Evolutionary conservation across 768 basidiomycete genomes (phyloP), one percentile per base, ranked within the genome.

Genomic region (Phlebiopsis flavidoalba): DNA sequence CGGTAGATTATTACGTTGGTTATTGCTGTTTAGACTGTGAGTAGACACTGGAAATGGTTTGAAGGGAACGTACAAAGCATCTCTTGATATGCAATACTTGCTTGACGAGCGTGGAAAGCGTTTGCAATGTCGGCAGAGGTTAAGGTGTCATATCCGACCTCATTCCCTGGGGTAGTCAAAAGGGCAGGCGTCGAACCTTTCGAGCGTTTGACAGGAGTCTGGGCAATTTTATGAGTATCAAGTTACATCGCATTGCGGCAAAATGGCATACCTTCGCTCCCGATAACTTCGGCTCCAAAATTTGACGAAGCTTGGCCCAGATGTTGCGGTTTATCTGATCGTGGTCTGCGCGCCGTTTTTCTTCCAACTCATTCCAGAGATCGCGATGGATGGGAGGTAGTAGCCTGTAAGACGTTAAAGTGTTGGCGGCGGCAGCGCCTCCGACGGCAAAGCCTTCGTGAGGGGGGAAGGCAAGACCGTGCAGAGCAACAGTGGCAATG

Each of bases 281-380:
- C 35, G 60, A 58, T n/a, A 84, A 62, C 74, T 87, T 92, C n/a
- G 76, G 70, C 56, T 83, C 81, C n/a, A 89, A 69, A 19, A 96
- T 83, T 15, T 70, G 73, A 60, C 81, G 79, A 53, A 96, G 71
- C 59, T 81, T 86, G 6, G 78, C 79, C 93, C 97, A 95, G 11
- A 86, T 73, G 8, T 71, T 73, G 33, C 91, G 77, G 69, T 95
- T 95, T 19, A 76, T 79, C 19, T 69, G 70, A 61, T 93, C 86
- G 58, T 89, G 86, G 35, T 76, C 76, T 6, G 67, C 61, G 66
- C 87, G 90, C 65, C 91, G 80, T 26, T 76, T 74, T 3, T 65
- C 70, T 67, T 95, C 94, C 15, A 98, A 75, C 71, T 95, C 92
- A 58, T 92, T 89, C 96, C 96, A 99, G 17, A 99, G 76, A 71